These are phyloP conservation scores for Aspergillus eucalypticola DNA, from an alignment of 2,329 filamentous ascomycete genomes.

Conservation along the genomic window DNA sequence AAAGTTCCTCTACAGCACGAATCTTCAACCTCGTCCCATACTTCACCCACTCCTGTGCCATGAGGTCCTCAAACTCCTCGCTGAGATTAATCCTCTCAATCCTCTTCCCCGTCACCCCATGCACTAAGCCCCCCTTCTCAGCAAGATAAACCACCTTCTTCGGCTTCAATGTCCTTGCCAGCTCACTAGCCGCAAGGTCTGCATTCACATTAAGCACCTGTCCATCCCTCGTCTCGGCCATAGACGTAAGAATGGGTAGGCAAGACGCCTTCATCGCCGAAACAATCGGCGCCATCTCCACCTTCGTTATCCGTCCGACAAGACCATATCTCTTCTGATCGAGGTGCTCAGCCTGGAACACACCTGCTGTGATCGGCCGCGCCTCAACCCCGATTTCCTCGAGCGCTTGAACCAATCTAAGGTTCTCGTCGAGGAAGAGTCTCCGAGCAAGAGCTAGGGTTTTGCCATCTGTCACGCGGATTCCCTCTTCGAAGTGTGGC, in stretches of 20 bases:
- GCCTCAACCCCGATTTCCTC: conserved; percentile 87
- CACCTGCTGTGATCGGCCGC: conserved; percentile 82
- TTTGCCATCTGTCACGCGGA: conserved; percentile 92
- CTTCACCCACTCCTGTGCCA: conserved; percentile 91
- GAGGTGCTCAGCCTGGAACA: conserved; percentile 90
- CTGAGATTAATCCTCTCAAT: conserved; percentile 97
- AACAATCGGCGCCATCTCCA: conserved; percentile 88
- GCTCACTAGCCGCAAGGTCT: conserved; percentile 90
- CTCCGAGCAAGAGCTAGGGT: conserved; percentile 87
- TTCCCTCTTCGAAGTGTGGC: conserved; percentile 94
- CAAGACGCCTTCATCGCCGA: conserved; percentile 87
- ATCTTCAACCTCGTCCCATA: conserved; percentile 96
- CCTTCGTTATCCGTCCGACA: conserved; percentile 90
- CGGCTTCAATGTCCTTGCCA: conserved; percentile 84
- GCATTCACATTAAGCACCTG: conserved; percentile 97
- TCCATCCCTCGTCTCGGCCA: conserved; percentile 89
- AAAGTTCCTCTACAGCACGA: conserved; percentile 89
- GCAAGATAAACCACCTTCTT: conserved; percentile 98
- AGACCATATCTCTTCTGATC: conserved; percentile 95
- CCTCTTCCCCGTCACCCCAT: conserved; percentile 86
- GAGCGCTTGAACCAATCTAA: conserved; percentile 85
- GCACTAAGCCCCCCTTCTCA: conserved; percentile 94
- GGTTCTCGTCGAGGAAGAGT: conserved; percentile 92
- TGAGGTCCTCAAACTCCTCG: conserved; percentile 89
- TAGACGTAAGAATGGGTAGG: conserved; percentile 89